Percentiles rank a stretch among this genome's conserved stretches.
phyloP scores from a whole-genome alignment of 768 basidiomycete genomes.

The Solioccasus polychromus region DNA sequence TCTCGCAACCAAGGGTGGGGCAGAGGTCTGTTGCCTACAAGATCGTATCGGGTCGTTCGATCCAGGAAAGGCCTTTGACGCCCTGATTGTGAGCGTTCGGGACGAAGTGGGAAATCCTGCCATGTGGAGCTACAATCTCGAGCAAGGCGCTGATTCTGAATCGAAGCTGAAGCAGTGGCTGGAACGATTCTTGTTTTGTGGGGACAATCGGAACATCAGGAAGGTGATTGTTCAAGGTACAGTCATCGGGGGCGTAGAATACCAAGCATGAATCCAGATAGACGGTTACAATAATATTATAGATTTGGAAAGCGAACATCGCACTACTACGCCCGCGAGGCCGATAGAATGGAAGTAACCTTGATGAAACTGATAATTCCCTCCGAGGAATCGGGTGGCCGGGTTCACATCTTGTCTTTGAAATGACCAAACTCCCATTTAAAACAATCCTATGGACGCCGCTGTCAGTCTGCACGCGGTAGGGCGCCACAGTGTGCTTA shows the following conservation, averaged over 20 bases:
- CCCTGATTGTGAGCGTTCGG: constrained; percentile 65
- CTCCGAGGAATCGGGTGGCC: too few species aligned
- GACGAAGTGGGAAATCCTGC: constrained; percentile 52
- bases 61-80: constrained; percentile 87
- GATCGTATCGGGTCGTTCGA: constrained; percentile 72
- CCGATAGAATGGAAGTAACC: background rate
- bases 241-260: constrained; percentile 66
- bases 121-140: constrained; percentile 46
- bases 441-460: constrained; percentile 60
- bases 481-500: constrained; percentile 25
- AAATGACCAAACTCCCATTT: constrained; percentile 71
- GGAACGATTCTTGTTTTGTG: constrained; percentile 84
- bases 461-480: background rate
- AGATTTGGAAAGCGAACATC: background rate
- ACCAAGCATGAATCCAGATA: constrained; percentile 14
- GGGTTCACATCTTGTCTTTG: constrained; percentile 25
- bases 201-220: constrained; percentile 81
- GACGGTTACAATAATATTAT: constrained; percentile 2
- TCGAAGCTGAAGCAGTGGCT: constrained; percentile 52
- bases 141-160: constrained; percentile 31
- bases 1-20: constrained; percentile 91
- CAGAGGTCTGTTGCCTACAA: constrained; percentile 72
- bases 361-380: too few species aligned
- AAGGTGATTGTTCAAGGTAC: constrained; percentile 83
- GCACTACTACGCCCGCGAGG: constrained; percentile 1